A percentile compares a stretch with the other conserved stretches of the same genome.
Conservation (phyloP, 257 asterid genomes). For the Solanum lycopersicoides region DNA sequence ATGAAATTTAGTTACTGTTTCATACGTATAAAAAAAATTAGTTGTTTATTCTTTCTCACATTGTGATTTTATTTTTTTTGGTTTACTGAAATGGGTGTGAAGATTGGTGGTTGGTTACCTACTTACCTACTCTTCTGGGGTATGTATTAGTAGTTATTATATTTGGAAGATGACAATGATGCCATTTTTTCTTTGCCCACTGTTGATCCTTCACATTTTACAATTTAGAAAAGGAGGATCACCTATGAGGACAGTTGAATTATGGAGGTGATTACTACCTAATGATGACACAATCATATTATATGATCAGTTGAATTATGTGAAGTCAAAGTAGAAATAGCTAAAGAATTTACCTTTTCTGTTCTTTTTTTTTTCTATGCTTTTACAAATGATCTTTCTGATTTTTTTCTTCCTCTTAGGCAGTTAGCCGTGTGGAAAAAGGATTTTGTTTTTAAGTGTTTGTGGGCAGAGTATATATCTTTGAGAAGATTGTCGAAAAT, state of each 20-base stretch:
- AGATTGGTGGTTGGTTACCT: constrained; percentile 16
- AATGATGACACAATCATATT: not conserved
- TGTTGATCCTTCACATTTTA: not conserved
- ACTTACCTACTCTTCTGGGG: constrained; percentile 7
- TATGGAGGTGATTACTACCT: not conserved
- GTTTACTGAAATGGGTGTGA: not conserved
- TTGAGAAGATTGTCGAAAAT: not conserved
- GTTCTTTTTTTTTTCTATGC: not conserved
- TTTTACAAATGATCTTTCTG: not conserved
- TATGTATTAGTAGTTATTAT: not conserved
- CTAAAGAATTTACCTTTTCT: not conserved
- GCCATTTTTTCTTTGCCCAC: constrained; percentile 11
- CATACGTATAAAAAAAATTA: not conserved
- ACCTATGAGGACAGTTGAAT: not conserved
- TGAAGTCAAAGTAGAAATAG: constrained; percentile 15
- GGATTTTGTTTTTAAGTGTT: not conserved
- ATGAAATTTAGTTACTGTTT: not conserved
- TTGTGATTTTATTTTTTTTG: not conserved
- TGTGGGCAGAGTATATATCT: not conserved
- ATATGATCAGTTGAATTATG: not conserved
- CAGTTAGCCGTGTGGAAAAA: not conserved
- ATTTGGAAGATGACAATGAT: not conserved
- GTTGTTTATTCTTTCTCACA: not conserved
- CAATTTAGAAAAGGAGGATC: constrained; percentile 2
- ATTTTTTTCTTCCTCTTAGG: not conserved